Conservation (phyloP, 768 basidiomycete species). For the Amanita muscaria region DNA sequence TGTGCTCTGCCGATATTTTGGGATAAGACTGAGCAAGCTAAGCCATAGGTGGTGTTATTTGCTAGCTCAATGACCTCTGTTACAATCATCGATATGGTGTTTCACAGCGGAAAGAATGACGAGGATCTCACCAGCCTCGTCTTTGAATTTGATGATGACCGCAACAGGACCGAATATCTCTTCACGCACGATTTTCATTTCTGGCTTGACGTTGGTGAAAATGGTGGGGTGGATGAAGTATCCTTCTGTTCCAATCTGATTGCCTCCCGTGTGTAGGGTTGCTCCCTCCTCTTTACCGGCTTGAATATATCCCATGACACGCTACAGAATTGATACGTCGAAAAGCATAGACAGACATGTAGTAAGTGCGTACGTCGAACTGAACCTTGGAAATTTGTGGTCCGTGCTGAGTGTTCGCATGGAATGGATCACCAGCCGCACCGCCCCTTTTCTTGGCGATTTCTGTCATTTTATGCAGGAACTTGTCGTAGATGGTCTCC, state of each 20-base stretch:
- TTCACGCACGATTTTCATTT: constrained; percentile 69
- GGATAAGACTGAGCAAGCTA: constrained; percentile 81
- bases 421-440: constrained; percentile 52
- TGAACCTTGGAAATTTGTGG: constrained; percentile 68
- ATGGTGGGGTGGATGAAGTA: constrained; percentile 74
- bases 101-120: background rate
- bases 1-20: constrained; percentile 70
- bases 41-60: constrained; percentile 69
- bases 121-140: constrained; percentile 30
- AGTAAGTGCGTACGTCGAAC: constrained; percentile 43
- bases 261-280: constrained; percentile 55
- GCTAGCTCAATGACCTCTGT: constrained; percentile 24
- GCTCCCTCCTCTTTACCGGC: constrained; percentile 69
- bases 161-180: constrained; percentile 81
- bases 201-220: constrained; percentile 53
- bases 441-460: constrained; percentile 42
- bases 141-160: constrained; percentile 68
- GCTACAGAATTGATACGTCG: constrained; percentile 30
- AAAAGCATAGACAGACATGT: background rate
- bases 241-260: constrained; percentile 36
- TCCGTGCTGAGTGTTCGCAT: constrained; percentile 47
- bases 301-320: constrained; percentile 71
- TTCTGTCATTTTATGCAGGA: constrained; percentile 49
- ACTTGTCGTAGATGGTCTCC: constrained; percentile 68
- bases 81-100: too few relatives aligned